A percentile compares a stretch with the other conserved stretches of the same genome.
Evolutionary conservation across 2,329 filamentous ascomycete genomes (phyloP).

Genomic region (Ophiognomonia clavigignenti-juglandacearum): DNA sequence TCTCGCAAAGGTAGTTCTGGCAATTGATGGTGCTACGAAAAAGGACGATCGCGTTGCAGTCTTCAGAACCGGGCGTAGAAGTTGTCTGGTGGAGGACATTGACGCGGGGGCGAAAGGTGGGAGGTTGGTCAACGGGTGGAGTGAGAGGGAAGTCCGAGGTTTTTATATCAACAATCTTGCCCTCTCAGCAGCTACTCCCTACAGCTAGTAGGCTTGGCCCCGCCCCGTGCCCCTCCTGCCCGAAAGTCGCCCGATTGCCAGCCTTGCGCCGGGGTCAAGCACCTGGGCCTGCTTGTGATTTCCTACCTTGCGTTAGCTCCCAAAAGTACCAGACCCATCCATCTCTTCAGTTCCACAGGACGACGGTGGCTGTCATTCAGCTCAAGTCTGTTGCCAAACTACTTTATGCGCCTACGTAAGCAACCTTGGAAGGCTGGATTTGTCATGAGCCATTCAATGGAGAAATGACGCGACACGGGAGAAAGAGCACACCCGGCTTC

Average conservation of each 20-base stretch:
- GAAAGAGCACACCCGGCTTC: too few species aligned
- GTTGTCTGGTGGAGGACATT: constrained; percentile 14
- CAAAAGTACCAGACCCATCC: constrained; percentile 6
- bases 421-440: too few species aligned
- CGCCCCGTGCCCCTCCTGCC: too few species aligned
- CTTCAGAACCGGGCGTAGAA: constrained; percentile 11
- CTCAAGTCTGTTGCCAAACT: not conserved
- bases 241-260: too few species aligned
- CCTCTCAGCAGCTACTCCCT: too few species aligned
- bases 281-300: not conserved
- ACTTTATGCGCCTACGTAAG: too few species aligned
- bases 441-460: too few species aligned
- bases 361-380: not conserved
- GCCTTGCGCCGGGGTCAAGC: too few species aligned
- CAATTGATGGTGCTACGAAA: constrained; percentile 13
- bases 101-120: not conserved
- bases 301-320: not conserved
- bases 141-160: too few species aligned
- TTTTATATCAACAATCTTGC: too few species aligned
- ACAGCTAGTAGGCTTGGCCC: too few species aligned
- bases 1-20: constrained; percentile 22
- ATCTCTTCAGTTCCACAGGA: not conserved
- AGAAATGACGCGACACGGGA: too few species aligned
- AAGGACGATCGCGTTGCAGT: constrained; percentile 13
- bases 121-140: not conserved